Evolutionary conservation across 1,139 yeast genomes (phyloP), one percentile per base, ranked within the genome.

Genomic region (Scheffersomyces insectosa): DNA sequence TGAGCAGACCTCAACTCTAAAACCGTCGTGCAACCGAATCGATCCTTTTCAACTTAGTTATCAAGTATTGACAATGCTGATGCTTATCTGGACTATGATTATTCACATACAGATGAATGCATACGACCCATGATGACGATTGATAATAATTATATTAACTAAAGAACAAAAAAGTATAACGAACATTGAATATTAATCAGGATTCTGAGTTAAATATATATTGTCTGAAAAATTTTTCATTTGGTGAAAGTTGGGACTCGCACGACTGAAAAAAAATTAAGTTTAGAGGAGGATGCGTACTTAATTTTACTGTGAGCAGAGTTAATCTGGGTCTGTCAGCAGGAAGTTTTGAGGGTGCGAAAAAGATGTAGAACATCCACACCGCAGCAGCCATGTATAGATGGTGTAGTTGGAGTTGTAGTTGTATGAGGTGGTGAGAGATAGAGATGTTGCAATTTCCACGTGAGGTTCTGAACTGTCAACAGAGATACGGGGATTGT

Each of bases 91-190:
- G 47, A 50, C 6, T 20, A 20, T 20, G 25, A 20, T 6, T 46
- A 49, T 47, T 59, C 72, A 82, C 88, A 79, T 82, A 82, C 88
- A 72, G 81, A 68, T 75, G 86, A 80, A 79, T 83, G 88, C 82
- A 82, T 78, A 80, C 88, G 86, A 83, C 85, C 88, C 88, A 83
- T 83, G 68, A 74, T 79, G 77, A 71, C 68, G 68, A 75, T 64
- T 74, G 64, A 57, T 59, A 59, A 48, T 56, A 54, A 44, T 43
- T 47, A 43, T 43, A 40, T 38, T 39, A 31, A 44, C 39, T 44
- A 45, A 46, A 46, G 47, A 50, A 41, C 15, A 31, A n/a, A 31
- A 15, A 5, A 15, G 5, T 6, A 31, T 7, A 13, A 14, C 20
- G 41, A 40, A 28, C 33, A 44, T 40, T 43, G 38, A 36, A 33